phyloP scores from a whole-genome alignment of 345 rosid species.

The thale cress (Arabidopsis thaliana) region DNA sequence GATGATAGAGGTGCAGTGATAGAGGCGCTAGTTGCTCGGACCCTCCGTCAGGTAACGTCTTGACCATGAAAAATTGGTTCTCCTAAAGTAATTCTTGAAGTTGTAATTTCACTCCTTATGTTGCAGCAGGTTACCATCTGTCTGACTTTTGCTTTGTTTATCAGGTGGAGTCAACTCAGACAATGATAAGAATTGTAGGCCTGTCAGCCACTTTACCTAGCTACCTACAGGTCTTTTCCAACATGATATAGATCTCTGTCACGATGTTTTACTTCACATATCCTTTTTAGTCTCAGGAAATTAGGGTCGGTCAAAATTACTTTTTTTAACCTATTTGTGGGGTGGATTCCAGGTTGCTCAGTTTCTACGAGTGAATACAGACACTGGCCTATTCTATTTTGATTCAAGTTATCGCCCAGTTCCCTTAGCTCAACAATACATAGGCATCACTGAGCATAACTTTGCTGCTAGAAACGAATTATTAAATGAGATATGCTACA shows the following conservation, averaged over 20 bases:
- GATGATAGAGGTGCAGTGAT: slow-evolving; percentile 99
- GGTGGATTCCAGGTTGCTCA: slow-evolving; percentile 77
- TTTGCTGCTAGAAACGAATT: slow-evolving; percentile 80
- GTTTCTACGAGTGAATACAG: slow-evolving; percentile 90
- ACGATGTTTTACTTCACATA: slow-evolving; percentile 24
- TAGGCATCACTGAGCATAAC: slow-evolving; percentile 94
- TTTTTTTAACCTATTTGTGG: slow-evolving; percentile 17
- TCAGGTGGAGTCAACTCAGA: slow-evolving; percentile 97
- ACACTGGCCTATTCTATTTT: slow-evolving; percentile 90
- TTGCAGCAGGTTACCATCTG: slow-evolving; percentile 30
- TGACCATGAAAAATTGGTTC: slow-evolving; percentile 21
- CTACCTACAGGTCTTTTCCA: slow-evolving; percentile 72
- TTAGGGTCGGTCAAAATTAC: slow-evolving; percentile 7
- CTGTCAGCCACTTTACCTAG: slow-evolving; percentile 98
- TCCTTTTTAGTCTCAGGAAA: slow-evolving; percentile 6
- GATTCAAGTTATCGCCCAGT: slow-evolving; percentile 99
- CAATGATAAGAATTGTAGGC: slow-evolving; percentile 98
- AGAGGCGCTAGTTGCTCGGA: slow-evolving; percentile 98
- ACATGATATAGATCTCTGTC: slow-evolving; percentile 26
- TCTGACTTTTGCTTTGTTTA: slow-evolving; percentile 35
- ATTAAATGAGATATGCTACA: slow-evolving; percentile 92
- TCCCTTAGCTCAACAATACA: slow-evolving; percentile 97
- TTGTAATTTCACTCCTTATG: slow-evolving; percentile 15
- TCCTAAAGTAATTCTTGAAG: slow-evolving; percentile 16
- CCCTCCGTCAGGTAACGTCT: slow-evolving; percentile 86